Evolutionary conservation across 2,329 filamentous ascomycete species (phyloP).

Genomic region (Thielaviopsis ethacetica): DNA sequence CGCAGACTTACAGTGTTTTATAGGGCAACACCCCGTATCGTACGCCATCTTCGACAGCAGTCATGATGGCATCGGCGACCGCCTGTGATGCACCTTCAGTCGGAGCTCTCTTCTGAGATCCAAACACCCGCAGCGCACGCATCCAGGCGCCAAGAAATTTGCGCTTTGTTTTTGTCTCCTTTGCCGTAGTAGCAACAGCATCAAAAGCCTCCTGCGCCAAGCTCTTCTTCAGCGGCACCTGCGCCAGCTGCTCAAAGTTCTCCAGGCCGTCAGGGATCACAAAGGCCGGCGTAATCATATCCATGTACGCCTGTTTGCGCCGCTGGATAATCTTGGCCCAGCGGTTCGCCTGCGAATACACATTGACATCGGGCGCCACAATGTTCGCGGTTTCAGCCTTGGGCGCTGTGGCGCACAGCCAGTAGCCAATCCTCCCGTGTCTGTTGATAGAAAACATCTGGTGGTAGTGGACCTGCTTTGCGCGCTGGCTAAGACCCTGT

Average conservation of each 20-base stretch:
- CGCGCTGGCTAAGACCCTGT: constrained; percentile 18
- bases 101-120: background rate
- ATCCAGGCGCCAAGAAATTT: constrained; percentile 5
- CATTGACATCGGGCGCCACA: constrained; percentile 1
- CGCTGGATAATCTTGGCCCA: constrained; percentile 6
- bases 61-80: background rate
- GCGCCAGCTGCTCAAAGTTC: constrained; percentile 15
- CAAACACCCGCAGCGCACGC: background rate
- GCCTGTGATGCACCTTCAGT: background rate
- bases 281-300: constrained; percentile 19
- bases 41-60: background rate
- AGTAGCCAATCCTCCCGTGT: constrained; percentile 28
- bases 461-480: constrained; percentile 26
- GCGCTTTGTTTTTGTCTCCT: constrained; percentile 7
- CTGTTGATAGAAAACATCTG: constrained; percentile 28
- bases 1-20: constrained; percentile 6
- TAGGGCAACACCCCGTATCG: constrained; percentile 1
- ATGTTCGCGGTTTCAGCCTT: constrained; percentile 2
- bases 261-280: constrained; percentile 23
- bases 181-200: background rate
- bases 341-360: constrained; percentile 3
- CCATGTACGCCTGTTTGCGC: constrained; percentile 3
- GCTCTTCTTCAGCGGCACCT: background rate
- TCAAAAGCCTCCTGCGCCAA: background rate
- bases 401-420: constrained; percentile 18